Percentiles rank a stretch among this genome's conserved stretches.
These are phyloP conservation scores for Margaritispora aquatica DNA, from an alignment of 495 filamentous ascomycete genomes.

Conservation along the genomic window DNA sequence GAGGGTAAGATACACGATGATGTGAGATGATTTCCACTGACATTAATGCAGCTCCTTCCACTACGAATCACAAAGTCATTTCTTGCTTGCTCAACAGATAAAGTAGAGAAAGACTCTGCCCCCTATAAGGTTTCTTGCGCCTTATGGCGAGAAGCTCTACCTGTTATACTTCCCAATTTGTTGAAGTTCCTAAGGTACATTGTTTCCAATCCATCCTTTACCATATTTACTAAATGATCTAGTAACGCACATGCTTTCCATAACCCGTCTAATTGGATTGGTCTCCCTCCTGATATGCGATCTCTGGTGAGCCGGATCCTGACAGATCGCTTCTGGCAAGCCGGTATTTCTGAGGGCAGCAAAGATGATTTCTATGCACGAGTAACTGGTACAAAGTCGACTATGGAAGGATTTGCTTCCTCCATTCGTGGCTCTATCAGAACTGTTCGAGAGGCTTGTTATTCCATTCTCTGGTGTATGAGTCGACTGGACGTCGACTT, in stretches of 20 bases:
- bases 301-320: conserved; percentile 74
- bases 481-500: conserved; percentile 80
- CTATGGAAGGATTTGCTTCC: conserved; percentile 90
- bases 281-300: conserved; percentile 71
- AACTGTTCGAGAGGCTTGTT: conserved; percentile 85
- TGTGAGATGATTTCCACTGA: conserved; percentile 10
- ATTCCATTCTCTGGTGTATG: conserved; percentile 91
- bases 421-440: conserved; percentile 82
- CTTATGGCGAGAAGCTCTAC: conserved; percentile 80
- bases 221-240: conserved; percentile 14
- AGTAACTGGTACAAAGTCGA: conserved; percentile 79
- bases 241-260: conserved; percentile 93
- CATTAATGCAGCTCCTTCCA: conserved; percentile 53
- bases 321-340: conserved; percentile 97
- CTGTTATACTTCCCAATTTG: conserved; percentile 76
- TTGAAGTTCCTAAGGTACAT: conserved; percentile 76
- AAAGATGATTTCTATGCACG: conserved; percentile 94
- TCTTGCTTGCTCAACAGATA: conserved; percentile 83
- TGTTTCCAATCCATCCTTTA: background rate
- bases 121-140: conserved; percentile 63
- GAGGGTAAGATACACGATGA: conserved; percentile 38
- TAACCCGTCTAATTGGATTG: conserved; percentile 76
- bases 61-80: conserved; percentile 84
- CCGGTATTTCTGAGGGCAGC: conserved; percentile 90
- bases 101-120: conserved; percentile 61